These are phyloP conservation scores for Fusarium succisae DNA, from an alignment of 2,329 filamentous ascomycete species.

Conservation along the genomic window DNA sequence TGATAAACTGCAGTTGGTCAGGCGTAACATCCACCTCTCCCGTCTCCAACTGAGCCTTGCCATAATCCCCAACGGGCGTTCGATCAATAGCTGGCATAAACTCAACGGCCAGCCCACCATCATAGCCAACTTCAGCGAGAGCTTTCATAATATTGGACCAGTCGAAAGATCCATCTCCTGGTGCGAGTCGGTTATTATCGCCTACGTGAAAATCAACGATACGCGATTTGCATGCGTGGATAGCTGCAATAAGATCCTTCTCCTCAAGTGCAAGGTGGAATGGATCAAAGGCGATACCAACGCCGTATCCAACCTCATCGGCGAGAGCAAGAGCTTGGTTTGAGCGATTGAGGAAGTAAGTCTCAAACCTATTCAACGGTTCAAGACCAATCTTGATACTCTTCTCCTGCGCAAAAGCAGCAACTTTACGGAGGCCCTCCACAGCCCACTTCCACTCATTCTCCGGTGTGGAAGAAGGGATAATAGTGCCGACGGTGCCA, in stretches of 20 bases:
- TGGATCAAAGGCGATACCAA: conserved; percentile 26
- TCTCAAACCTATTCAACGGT: conserved; percentile 36
- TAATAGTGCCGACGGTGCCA: conserved; percentile 21
- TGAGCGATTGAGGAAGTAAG: conserved; percentile 34
- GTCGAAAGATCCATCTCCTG: conserved; percentile 27
- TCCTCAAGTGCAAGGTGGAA: conserved; percentile 33
- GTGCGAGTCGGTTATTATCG: conserved; percentile 29
- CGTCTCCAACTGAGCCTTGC: conserved; percentile 19
- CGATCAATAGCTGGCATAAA: conserved; percentile 36
- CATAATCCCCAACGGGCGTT: conserved; percentile 16
- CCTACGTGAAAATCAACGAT: conserved; percentile 32
- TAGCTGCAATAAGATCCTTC: conserved; percentile 19
- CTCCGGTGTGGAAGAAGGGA: conserved; percentile 17
- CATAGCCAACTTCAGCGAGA: conserved; percentile 9
- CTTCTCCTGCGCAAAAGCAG: conserved; percentile 11
- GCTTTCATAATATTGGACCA: conserved; percentile 25
- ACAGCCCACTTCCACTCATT: conserved; percentile 35
- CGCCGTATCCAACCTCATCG: conserved; percentile 18
- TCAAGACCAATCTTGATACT: conserved; percentile 29
- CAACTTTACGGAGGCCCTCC: conserved; percentile 20
- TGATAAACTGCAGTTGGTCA: conserved; percentile 29
- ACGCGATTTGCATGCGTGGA: conserved; percentile 5
- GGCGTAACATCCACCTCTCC: conserved; percentile 3
- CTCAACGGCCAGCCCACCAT: conserved; percentile 25
- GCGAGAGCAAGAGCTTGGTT: conserved; percentile 34